Evolutionary conservation across 2,329 filamentous ascomycete species (phyloP).

Genomic region (Colletotrichum scovillei): DNA sequence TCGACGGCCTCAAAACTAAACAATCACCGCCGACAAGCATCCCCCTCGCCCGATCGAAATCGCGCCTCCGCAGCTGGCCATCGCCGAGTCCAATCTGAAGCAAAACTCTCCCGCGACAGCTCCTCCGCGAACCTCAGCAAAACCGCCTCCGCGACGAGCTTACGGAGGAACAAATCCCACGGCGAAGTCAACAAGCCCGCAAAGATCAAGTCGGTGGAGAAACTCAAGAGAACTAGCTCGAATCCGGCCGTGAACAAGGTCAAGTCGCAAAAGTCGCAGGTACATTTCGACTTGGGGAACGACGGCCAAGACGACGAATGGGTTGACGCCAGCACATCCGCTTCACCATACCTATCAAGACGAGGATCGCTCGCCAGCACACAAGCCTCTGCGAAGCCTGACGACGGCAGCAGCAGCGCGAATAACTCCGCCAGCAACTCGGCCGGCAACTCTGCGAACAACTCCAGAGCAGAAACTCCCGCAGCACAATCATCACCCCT

Average conservation of each 20-base stretch:
- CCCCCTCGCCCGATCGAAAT: constrained; percentile 53
- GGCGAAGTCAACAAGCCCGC: constrained; percentile 61
- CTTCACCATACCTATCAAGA: constrained; percentile 67
- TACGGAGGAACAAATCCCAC: constrained; percentile 72
- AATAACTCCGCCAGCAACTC: constrained; percentile 42
- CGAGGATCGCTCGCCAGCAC: constrained; percentile 51
- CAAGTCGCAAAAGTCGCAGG: constrained; percentile 59
- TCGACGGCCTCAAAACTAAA: constrained; percentile 51
- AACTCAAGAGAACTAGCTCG: constrained; percentile 64
- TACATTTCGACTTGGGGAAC: constrained; percentile 73
- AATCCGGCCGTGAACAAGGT: constrained; percentile 60
- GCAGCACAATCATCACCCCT: constrained; percentile 30
- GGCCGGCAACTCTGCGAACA: constrained; percentile 40
- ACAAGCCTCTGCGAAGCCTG: constrained; percentile 57
- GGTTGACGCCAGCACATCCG: constrained; percentile 74
- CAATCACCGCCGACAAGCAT: constrained; percentile 52
- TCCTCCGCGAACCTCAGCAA: constrained; percentile 61
- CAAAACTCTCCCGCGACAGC: constrained; percentile 58
- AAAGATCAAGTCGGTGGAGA: constrained; percentile 61
- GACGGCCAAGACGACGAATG: constrained; percentile 68
- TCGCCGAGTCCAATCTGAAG: constrained; percentile 46
- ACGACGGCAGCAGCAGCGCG: constrained; percentile 43
- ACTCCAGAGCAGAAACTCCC: constrained; percentile 39
- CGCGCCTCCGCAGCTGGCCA: constrained; percentile 41
- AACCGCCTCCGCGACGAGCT: constrained; percentile 64